These are phyloP conservation scores for Fremontodendron californicum DNA, from an alignment of 345 rosid species.

Conservation along the genomic window DNA sequence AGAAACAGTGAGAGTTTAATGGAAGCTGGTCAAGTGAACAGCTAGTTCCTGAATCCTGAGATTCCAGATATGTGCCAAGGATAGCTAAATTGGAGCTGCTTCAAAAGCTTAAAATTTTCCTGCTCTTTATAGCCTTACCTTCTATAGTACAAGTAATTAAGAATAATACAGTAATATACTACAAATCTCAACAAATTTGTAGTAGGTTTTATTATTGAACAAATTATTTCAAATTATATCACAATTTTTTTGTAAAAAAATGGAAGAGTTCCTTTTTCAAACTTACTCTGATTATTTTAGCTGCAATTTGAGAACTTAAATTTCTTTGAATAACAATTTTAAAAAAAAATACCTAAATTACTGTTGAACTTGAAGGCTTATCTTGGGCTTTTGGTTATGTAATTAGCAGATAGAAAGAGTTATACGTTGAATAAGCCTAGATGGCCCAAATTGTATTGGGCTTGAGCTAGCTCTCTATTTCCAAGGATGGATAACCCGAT, in stretches of 20 bases:
- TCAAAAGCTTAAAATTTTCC: neutral
- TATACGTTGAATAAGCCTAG: neutral
- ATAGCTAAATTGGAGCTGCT: neutral
- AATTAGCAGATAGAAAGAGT: neutral
- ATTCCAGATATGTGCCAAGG: neutral
- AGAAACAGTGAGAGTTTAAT: neutral
- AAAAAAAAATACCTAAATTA: neutral
- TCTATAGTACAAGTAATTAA: neutral
- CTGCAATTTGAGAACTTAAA: neutral
- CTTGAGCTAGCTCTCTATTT: no score
- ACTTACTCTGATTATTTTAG: no score
- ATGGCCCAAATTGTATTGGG: neutral
- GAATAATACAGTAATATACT: neutral
- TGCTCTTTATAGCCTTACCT: neutral
- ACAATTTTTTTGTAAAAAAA: no score
- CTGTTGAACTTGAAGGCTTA: neutral
- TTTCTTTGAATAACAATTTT: neutral
- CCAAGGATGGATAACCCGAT: no score
- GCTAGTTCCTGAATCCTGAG: neutral
- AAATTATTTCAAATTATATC: no score
- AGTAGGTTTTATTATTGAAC: no score
- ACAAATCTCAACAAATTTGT: neutral
- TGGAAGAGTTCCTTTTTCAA: no score
- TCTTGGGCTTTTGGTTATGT: no score
- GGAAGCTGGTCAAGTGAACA: neutral